Evolutionary conservation across 164 flowering plant species (phyloP).

Genomic region (Umbilicus rupestris): DNA sequence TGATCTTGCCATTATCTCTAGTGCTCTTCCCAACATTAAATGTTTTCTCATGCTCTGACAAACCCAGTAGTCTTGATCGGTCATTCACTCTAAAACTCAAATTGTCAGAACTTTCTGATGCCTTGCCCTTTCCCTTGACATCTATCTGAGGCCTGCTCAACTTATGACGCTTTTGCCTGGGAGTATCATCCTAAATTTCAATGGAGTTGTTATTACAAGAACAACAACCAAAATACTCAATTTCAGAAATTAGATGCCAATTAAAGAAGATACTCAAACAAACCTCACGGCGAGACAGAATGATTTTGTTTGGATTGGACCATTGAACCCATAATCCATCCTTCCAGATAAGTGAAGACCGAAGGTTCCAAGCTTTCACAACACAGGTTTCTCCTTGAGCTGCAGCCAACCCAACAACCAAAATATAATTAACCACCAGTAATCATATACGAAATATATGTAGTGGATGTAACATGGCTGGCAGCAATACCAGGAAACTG

Average conservation of each 20-base stretch:
- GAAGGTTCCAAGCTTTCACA: conserved; percentile 73
- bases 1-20: conserved; percentile 34
- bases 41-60: conserved; percentile 45
- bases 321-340: conserved; percentile 78
- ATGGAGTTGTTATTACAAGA: not conserved
- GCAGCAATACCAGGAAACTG: conserved; percentile 56
- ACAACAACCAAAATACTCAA: not conserved
- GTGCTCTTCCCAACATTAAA: conserved; percentile 56
- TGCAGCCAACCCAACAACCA: conserved; percentile 17
- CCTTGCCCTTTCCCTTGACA: conserved; percentile 31
- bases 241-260: not conserved
- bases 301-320: conserved; percentile 25
- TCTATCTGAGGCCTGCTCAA: conserved; percentile 30
- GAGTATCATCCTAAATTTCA: conserved; percentile 56
- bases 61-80: conserved; percentile 24
- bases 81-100: conserved; percentile 32
- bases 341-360: conserved; percentile 73
- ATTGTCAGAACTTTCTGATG: conserved; percentile 17
- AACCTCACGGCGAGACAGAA: conserved; percentile 37
- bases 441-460: not conserved
- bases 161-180: conserved; percentile 60
- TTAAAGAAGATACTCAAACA: not conserved
- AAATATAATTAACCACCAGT: not conserved
- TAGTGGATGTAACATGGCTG: not conserved
- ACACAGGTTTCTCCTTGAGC: conserved; percentile 55